Conservation (phyloP, 106 monocot genomes). For the Phalaenopsis equestris region DNA sequence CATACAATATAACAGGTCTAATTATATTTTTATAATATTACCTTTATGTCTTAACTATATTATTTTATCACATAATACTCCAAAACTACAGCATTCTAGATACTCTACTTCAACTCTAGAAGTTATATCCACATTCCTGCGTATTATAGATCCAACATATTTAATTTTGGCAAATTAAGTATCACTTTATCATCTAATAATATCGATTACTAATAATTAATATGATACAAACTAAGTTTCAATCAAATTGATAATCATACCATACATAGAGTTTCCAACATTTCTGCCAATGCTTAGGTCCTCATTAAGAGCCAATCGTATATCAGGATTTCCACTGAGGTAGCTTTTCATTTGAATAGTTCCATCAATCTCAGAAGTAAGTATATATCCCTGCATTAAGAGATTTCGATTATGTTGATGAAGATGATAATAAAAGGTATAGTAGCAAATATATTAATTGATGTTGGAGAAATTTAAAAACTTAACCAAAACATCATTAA, state of each 20-base stretch:
- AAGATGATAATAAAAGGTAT: not conserved
- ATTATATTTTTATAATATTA: not conserved
- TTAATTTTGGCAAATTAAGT: no score
- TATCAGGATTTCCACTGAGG: slow-evolving; percentile 93
- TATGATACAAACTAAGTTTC: not conserved
- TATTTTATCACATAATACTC: not conserved
- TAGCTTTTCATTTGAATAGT: slow-evolving; percentile 99
- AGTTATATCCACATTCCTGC: not conserved
- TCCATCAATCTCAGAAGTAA: slow-evolving; percentile 98
- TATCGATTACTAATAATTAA: not conserved
- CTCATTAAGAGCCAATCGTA: slow-evolving; percentile 92
- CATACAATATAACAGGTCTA: not conserved
- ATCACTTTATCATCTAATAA: not conserved
- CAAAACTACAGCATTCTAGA: no score
- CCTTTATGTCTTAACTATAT: not conserved
- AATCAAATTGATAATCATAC: slow-evolving; percentile 23
- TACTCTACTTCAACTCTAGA: no score
- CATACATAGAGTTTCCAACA: slow-evolving; percentile 54
- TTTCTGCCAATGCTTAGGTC: slow-evolving; percentile 81
- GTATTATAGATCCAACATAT: not conserved
- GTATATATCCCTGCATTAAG: slow-evolving; percentile 74
- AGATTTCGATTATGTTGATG: not conserved
- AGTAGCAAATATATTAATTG: not conserved
- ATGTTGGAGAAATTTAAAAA: not conserved
- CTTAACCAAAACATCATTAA: no score